Evolutionary conservation across 495 filamentous ascomycete genomes (phyloP), one percentile per base, ranked within the genome.

Genomic region (Schizothecium vesticola): DNA sequence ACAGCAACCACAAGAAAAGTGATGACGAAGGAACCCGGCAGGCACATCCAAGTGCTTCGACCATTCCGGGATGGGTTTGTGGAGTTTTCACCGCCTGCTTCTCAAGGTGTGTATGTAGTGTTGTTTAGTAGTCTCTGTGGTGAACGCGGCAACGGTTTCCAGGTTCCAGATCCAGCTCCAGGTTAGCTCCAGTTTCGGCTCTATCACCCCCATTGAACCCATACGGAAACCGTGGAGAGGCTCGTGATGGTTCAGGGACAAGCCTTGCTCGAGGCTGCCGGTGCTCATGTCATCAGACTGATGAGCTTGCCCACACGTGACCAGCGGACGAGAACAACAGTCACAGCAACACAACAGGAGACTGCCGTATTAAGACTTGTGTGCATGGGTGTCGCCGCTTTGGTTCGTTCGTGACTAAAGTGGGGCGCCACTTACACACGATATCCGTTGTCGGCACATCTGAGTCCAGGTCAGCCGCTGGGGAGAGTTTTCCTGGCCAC

Each of bases 21-120:
- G 29, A 75, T 77, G 74, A 71, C 74, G 74, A 69, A 74, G 73
- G 64, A 43, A 63, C 29, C 69, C 70, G 70, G 71, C 67, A 73
- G 71, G 64, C 36, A 65, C 67, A 12, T 11, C 3, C 26, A 28
- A 28, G 26, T 28, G 26, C 26, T 9, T 51, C 36, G 36, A 51
- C 36, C 36, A 51, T n/a, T 51, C 6, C 16, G 36, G 36, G 36
- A 51, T 8, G 43, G 19, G 5, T 19, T 19, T 43, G 43, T 69
- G 68, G 69, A 60, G 69, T 64, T 58, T 25, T 63, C 33, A 26
- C 22, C 13, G 43, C 59, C 58, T 26, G 19, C 31, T 51, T 21
- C 64, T n/a, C 33, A 21, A 61, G 57, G 51, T n/a, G 59, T 56
- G 59, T 59, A 60, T 56, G 66, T 68, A 29, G 28, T 29, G 28